These are phyloP conservation scores for Ganoderma sinense DNA, from an alignment of 1,284 basidiomycete genomes.

Conservation along the genomic window DNA sequence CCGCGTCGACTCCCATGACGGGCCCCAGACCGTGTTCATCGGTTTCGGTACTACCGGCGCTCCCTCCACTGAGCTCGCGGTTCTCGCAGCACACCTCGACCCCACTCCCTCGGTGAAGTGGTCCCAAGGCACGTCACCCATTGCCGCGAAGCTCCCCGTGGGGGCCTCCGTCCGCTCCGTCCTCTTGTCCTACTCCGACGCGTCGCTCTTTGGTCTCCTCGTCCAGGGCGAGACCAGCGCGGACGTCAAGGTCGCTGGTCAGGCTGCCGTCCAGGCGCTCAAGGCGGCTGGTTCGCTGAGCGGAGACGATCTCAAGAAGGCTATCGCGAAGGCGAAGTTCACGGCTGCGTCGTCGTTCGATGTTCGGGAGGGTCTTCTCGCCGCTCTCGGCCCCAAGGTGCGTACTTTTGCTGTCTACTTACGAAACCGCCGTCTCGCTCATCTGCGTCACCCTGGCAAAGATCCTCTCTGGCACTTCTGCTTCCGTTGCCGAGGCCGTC, in stretches of 20 bases:
- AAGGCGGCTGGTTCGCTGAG: conserved; percentile 66
- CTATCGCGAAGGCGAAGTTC: conserved; percentile 90
- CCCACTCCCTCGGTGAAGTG: conserved; percentile 84
- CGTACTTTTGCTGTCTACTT: not conserved
- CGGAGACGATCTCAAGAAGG: conserved; percentile 79
- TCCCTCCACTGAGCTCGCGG: conserved; percentile 74
- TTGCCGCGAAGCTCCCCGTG: conserved; percentile 61
- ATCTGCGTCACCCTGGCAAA: conserved; percentile 35
- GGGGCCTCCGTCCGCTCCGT: conserved; percentile 74
- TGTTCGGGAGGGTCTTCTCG: conserved; percentile 72
- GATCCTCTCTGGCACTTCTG: conserved; percentile 65
- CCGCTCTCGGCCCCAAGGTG: conserved; percentile 70
- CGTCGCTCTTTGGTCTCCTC: conserved; percentile 83
- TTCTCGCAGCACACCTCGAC: conserved; percentile 81
- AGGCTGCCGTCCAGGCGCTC: conserved; percentile 72
- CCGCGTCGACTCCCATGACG: conserved; percentile 68
- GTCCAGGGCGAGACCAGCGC: conserved; percentile 69
- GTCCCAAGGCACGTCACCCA: conserved; percentile 75
- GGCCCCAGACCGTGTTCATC: conserved; percentile 81
- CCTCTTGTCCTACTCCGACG: conserved; percentile 90
- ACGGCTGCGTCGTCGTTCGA: conserved; percentile 76
- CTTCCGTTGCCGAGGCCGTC: conserved; percentile 61
- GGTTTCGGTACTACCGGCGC: conserved; percentile 78
- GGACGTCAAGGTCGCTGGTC: conserved; percentile 69
- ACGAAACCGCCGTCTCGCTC: not conserved